Conservation (phyloP, 768 basidiomycete species). For the Steccherinum ochraceum region DNA sequence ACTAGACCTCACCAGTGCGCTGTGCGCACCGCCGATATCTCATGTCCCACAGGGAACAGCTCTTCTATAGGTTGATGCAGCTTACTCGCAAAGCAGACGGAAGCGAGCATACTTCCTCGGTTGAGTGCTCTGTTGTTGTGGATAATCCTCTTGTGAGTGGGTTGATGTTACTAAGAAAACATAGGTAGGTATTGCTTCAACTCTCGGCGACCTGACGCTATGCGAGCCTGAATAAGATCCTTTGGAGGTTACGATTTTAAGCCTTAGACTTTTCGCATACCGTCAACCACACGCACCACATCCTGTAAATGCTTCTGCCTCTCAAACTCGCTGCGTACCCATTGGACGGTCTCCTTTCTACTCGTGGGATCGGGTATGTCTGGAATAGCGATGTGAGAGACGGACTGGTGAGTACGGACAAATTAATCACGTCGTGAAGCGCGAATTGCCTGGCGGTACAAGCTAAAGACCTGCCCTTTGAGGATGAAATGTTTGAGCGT, state of each 20-base stretch:
- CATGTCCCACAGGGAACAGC: too few relatives aligned
- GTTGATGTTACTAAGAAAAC: too few relatives aligned
- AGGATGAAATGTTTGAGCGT: conserved; percentile 74
- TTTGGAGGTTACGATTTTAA: conserved; percentile 19
- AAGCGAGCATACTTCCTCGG: too few relatives aligned
- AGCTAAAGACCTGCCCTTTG: conserved; percentile 47
- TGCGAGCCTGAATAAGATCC: conserved; percentile 54
- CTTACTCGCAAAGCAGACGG: too few relatives aligned
- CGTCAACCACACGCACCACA: conserved; percentile 34
- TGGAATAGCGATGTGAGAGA: conserved; percentile 18
- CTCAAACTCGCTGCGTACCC: conserved; percentile 73
- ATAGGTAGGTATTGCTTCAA: conserved; percentile 50
- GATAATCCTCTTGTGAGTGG: too few relatives aligned
- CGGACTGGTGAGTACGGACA: conserved; percentile 4
- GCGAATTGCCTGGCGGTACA: conserved; percentile 66
- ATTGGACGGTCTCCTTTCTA: conserved; percentile 59
- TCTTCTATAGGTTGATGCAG: too few relatives aligned
- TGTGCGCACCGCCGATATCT: too few relatives aligned
- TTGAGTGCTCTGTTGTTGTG: too few relatives aligned
- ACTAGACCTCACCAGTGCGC: too few relatives aligned
- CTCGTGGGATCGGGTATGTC: conserved; percentile 57
- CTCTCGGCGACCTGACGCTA: conserved; percentile 53
- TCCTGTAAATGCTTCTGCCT: conserved; percentile 52
- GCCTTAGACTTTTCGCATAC: neutral
- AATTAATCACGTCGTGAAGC: conserved; percentile 52